Conservation (phyloP, 2,329 filamentous ascomycete genomes). For the Davidsoniella virescens region DNA sequence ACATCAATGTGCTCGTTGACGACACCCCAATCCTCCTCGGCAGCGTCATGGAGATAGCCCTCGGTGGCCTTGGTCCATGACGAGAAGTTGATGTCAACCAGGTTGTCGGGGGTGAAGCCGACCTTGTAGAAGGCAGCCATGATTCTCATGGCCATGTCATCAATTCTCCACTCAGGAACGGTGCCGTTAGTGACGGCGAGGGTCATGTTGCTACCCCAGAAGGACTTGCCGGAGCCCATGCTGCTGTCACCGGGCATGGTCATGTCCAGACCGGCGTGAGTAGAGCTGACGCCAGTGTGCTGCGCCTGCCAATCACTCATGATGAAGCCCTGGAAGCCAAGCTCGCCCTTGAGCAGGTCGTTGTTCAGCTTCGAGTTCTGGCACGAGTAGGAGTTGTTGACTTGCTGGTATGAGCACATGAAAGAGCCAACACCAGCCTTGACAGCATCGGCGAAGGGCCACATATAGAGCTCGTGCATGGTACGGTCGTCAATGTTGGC, state of each 20-base stretch:
- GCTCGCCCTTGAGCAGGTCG: conserved; percentile 58
- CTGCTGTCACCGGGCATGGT: conserved; percentile 71
- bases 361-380: conserved; percentile 67
- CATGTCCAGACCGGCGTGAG: conserved; percentile 67
- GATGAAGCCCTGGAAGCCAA: conserved; percentile 63
- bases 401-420: conserved; percentile 58
- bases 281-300: conserved; percentile 49
- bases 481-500: conserved; percentile 56
- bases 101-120: conserved; percentile 32
- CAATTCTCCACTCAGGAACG: conserved; percentile 68
- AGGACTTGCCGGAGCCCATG: conserved; percentile 58
- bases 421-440: conserved; percentile 46
- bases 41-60: conserved; percentile 49
- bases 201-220: conserved; percentile 78
- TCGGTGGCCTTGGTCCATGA: conserved; percentile 71
- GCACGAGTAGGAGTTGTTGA: conserved; percentile 69
- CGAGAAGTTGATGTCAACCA: conserved; percentile 58
- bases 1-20: conserved; percentile 77
- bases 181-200: conserved; percentile 80
- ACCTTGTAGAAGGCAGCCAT: conserved; percentile 56
- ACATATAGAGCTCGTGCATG: conserved; percentile 59
- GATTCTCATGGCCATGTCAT: conserved; percentile 83
- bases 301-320: conserved; percentile 71
- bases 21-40: conserved; percentile 43
- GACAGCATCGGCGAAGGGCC: conserved; percentile 63